A percentile compares a stretch with the other conserved stretches of the same genome.
Conservation (phyloP, 1,139 yeast species). For the Yamadazyma dendronema region DNA sequence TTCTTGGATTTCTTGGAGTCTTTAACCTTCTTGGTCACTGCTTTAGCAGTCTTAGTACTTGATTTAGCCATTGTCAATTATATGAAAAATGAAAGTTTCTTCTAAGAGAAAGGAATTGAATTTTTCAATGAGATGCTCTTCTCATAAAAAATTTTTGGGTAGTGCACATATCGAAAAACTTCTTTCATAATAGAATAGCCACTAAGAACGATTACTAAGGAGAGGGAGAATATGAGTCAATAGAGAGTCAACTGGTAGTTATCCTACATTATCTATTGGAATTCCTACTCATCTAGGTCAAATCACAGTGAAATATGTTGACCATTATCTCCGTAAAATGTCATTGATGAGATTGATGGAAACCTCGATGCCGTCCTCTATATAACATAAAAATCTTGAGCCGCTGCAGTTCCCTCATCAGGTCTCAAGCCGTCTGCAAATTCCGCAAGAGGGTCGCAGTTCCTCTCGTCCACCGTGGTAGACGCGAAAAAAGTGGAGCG, state of each 20-base stretch:
- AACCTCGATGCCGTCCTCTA: too few relatives aligned
- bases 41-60: constrained; percentile 28
- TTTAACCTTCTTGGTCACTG: constrained; percentile 23
- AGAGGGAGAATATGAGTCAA: too few relatives aligned
- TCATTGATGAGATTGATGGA: too few relatives aligned
- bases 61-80: constrained; percentile 12
- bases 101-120: constrained; percentile 3
- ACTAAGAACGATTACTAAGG: too few relatives aligned
- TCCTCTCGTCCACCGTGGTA: constrained; percentile 5
- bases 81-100: constrained; percentile 1
- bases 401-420: not conserved
- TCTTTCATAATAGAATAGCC: too few relatives aligned
- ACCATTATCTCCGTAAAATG: too few relatives aligned
- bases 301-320: too few relatives aligned
- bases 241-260: too few relatives aligned
- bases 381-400: not conserved
- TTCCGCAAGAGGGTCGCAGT: too few relatives aligned
- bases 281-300: too few relatives aligned
- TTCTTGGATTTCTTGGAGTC: constrained; percentile 11
- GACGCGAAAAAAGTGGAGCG: not conserved
- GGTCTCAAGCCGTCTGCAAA: too few relatives aligned
- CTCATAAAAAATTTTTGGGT: constrained; percentile 11
- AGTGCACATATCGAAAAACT: not conserved
- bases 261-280: too few relatives aligned
- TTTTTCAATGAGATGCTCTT: constrained; percentile 12